Conservation (phyloP, 345 rosid genomes). For the Citrus mangshanensis region DNA sequence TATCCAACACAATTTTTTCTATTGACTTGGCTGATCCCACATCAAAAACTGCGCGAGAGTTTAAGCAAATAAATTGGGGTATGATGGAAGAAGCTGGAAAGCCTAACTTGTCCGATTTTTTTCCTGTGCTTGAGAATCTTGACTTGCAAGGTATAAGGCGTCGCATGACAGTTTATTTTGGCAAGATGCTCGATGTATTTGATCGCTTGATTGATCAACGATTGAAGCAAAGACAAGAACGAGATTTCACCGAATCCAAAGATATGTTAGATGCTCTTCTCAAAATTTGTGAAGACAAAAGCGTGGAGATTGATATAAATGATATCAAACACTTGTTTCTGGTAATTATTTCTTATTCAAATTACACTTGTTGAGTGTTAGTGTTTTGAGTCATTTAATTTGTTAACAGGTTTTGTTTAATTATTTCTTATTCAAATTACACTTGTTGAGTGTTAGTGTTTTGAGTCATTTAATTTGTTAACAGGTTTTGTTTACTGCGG, state of each 20-base stretch:
- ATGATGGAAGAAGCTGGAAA: constrained; percentile 19
- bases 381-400: no score
- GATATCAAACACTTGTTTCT: constrained; percentile 28
- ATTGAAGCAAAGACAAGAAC: constrained; percentile 8
- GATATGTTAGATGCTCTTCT: constrained; percentile 42
- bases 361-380: no score
- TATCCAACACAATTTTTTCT: constrained; percentile 30
- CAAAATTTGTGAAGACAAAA: constrained; percentile 11
- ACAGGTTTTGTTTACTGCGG: no score
- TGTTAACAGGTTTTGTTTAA: not conserved
- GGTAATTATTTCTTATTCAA: constrained; percentile 13
- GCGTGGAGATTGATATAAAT: constrained; percentile 18
- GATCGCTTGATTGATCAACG: constrained; percentile 27
- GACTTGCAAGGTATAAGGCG: constrained; percentile 29
- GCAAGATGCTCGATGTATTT: constrained; percentile 20
- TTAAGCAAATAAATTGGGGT: constrained; percentile 13
- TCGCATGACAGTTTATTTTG: constrained; percentile 8
- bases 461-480: no score
- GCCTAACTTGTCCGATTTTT: constrained; percentile 36
- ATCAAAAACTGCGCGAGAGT: constrained; percentile 15
- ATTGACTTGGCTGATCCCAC: constrained; percentile 20
- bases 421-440: not conserved
- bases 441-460: no score
- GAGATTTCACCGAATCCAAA: not conserved
- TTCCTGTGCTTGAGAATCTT: constrained; percentile 25